Evolutionary conservation across 331 rosid species (phyloP).

Genomic region (Telfairia occidentalis): DNA sequence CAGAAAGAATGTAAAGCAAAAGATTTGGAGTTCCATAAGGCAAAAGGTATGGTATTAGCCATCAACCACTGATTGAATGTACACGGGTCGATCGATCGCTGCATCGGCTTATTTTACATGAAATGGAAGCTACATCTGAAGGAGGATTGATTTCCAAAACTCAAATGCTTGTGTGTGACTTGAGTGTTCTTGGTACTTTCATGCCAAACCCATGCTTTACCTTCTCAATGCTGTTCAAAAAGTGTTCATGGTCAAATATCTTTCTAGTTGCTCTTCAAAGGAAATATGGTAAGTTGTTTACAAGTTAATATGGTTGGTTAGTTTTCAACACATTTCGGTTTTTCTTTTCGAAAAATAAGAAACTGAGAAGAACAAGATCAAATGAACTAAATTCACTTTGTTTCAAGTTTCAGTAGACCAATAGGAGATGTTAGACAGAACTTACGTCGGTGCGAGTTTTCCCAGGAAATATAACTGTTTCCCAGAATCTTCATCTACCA

Average conservation of each 20-base stretch:
- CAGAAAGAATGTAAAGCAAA: neutral
- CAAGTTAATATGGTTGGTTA: neutral
- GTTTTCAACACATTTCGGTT: neutral
- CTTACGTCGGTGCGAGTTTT: constrained; percentile 45
- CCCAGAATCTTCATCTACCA: constrained; percentile 34
- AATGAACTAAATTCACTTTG: neutral
- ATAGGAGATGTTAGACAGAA: neutral
- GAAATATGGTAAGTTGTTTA: neutral
- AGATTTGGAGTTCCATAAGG: neutral
- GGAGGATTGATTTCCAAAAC: neutral
- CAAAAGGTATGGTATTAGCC: neutral
- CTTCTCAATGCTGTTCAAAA: constrained; percentile 27
- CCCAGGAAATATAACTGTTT: constrained; percentile 27
- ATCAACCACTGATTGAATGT: neutral
- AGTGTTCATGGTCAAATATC: neutral
- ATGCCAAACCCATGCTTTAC: constrained; percentile 39
- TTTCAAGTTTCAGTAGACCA: neutral
- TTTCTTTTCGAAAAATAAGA: neutral
- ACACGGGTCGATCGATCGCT: neutral
- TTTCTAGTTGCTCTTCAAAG: neutral
- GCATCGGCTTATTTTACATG: neutral
- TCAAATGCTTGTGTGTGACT: neutral
- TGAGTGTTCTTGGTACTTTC: constrained; percentile 27
- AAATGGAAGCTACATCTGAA: neutral
- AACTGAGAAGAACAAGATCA: neutral